phyloP scores from a whole-genome alignment of 805 yeast genomes.

The Metschnikowia vanudenii region DNA sequence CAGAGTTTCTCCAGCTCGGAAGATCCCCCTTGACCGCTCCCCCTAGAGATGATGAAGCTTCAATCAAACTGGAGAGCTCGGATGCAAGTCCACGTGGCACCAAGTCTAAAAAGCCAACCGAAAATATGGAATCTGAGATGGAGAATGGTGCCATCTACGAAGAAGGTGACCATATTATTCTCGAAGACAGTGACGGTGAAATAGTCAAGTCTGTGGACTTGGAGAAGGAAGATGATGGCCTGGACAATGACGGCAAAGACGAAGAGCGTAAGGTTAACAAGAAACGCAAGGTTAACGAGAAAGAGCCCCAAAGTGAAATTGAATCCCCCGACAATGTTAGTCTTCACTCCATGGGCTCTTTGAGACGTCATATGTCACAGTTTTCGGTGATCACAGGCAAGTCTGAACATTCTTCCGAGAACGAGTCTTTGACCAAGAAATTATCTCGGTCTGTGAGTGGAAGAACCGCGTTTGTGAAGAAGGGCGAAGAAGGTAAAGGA shows the following conservation, averaged over 20 bases:
- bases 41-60: conserved; percentile 3
- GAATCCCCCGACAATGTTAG: conserved; percentile 24
- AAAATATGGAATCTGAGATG: conserved; percentile 4
- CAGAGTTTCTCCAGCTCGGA: conserved; percentile 43
- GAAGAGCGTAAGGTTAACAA: no score
- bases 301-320: no score
- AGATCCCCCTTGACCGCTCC: conserved; percentile 21
- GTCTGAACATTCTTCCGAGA: conserved; percentile 14
- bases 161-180: conserved; percentile 67
- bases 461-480: conserved; percentile 29
- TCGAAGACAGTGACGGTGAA: conserved; percentile 87
- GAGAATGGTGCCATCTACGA: conserved; percentile 40
- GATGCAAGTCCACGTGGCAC: background rate
- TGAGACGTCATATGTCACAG: conserved; percentile 35
- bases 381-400: conserved; percentile 29
- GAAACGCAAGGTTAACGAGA: no score
- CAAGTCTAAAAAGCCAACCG: background rate
- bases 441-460: conserved; percentile 14
- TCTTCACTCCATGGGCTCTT: conserved; percentile 42
- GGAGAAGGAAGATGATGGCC: conserved; percentile 2
- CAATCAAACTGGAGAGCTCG: conserved; percentile 4
- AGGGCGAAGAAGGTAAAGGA: conserved; percentile 33
- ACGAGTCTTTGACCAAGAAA: conserved; percentile 14
- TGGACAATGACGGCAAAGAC: no score
- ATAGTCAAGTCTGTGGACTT: conserved; percentile 55